phyloP scores from a whole-genome alignment of 1,284 basidiomycete genomes.

The Exobasidium cylindrosporum region DNA sequence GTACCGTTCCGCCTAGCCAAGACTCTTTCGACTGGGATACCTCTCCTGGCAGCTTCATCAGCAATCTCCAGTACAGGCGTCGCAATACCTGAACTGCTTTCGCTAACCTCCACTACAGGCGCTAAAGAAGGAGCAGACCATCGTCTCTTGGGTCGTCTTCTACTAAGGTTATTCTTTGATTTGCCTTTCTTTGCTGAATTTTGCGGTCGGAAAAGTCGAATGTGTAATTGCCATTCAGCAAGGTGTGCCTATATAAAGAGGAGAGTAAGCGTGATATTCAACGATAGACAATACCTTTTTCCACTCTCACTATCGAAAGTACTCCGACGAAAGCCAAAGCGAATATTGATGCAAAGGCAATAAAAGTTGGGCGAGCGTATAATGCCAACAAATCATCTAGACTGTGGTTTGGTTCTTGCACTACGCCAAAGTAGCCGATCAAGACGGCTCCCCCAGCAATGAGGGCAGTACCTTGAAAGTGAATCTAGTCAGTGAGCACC shows the following conservation, averaged over 20 bases:
- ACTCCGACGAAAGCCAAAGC: conserved; percentile 66
- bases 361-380: conserved; percentile 75
- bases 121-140: conserved; percentile 48
- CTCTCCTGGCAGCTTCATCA: conserved; percentile 27
- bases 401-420: conserved; percentile 83
- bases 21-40: conserved; percentile 9
- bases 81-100: conserved; percentile 50
- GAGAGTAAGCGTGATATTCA: background rate
- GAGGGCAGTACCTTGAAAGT: conserved; percentile 65
- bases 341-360: conserved; percentile 66
- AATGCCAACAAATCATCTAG: conserved; percentile 79
- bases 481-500: background rate
- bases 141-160: conserved; percentile 16
- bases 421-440: conserved; percentile 87
- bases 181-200: background rate
- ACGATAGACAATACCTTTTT: background rate
- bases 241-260: conserved; percentile 22
- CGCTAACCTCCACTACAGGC: conserved; percentile 50
- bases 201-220: conserved; percentile 24
- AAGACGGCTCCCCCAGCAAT: conserved; percentile 85
- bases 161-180: conserved; percentile 14
- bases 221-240: conserved; percentile 51
- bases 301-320: conserved; percentile 23
- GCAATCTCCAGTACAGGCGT: conserved; percentile 37
- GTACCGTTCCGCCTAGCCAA: background rate